Evolutionary conservation across 2,329 filamentous ascomycete species (phyloP), one percentile per base, ranked within the genome.

Genomic region (Parastagonospora avenae): DNA sequence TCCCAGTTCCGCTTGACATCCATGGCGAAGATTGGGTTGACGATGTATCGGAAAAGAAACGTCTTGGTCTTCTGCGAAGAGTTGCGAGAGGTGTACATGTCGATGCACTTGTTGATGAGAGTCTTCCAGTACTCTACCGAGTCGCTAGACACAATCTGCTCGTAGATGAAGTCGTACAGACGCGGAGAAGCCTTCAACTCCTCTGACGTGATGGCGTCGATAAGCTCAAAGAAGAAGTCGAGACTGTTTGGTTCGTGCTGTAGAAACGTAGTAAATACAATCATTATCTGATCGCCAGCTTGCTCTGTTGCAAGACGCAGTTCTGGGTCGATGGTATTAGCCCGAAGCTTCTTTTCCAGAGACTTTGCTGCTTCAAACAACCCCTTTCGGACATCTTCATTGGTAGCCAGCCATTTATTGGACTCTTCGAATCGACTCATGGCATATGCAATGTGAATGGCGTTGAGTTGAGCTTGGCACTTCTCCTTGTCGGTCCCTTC

Each of bases 21-120:
- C 89, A 93, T 96, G 2, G 93, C 92, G 48, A 99, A 85, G 33
- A 97, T 96, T 0, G 94, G 95, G 66, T 97, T 99, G 59, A 97
- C 90, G 29, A 99, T 83, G 71, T 96, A 87, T 70, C 91, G 91
- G 68, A 99, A 86, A 31, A 95, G 80, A 72, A 96, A 99, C 45
- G 92, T 89, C 74, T 99, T 99, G 38, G 91, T 90, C 77, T 89
- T 92, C 74, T 97, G 94, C 0, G 89, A 86, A 10, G 88, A 90
- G 39, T 80, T 84, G 67, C 88, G 91, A 42, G 87, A 85, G 6
- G 90, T 87, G 71, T 97, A 99, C 1, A 92, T 80, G 49, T 97
- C 92, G 40, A 99, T 83, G 66, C 92, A 96, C 46, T 90, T 88
- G 65, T 93, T 84, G 36, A 97, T 83, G 2, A 95, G 82, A 4